These are phyloP conservation scores for Miscanthus lutarioriparius DNA, from an alignment of 176 grass and related monocot genomes.

Conservation along the genomic window DNA sequence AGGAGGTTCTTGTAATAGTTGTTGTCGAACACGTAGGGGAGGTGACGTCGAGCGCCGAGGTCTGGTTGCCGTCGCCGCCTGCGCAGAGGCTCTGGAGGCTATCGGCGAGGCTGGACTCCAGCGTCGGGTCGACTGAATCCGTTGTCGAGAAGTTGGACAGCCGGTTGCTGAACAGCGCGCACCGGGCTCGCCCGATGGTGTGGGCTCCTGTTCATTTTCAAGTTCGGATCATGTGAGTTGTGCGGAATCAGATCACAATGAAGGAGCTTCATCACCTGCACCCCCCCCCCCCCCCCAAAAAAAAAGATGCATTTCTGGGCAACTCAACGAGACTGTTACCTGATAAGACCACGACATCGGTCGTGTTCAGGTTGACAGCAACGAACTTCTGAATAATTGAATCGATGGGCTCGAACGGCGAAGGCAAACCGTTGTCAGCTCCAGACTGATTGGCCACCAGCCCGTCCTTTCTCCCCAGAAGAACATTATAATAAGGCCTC, in stretches of 20 bases:
- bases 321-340: slow-evolving; percentile 9
- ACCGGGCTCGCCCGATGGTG: slow-evolving; percentile 73
- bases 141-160: slow-evolving; percentile 39
- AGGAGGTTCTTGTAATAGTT: slow-evolving; percentile 73
- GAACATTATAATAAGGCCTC: slow-evolving; percentile 53
- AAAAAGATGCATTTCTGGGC: neutral
- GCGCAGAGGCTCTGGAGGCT: slow-evolving; percentile 57
- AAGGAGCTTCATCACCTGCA: neutral
- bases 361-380: slow-evolving; percentile 62
- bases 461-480: slow-evolving; percentile 71
- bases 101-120: slow-evolving; percentile 56
- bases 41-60: slow-evolving; percentile 55
- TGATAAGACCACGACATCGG: slow-evolving; percentile 76
- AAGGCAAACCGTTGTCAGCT: slow-evolving; percentile 61
- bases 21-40: slow-evolving; percentile 73
- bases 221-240: neutral
- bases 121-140: slow-evolving; percentile 45
- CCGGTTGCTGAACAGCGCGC: slow-evolving; percentile 51
- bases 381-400: slow-evolving; percentile 57
- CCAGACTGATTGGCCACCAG: slow-evolving; percentile 66
- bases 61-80: slow-evolving; percentile 64
- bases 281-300: neutral
- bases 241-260: neutral
- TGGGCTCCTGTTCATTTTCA: slow-evolving; percentile 51
- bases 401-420: slow-evolving; percentile 44